Percentiles rank a stretch among this genome's conserved stretches.
These are phyloP conservation scores for Macaranga tanarius DNA, from an alignment of 441 rosid species.

Conservation along the genomic window DNA sequence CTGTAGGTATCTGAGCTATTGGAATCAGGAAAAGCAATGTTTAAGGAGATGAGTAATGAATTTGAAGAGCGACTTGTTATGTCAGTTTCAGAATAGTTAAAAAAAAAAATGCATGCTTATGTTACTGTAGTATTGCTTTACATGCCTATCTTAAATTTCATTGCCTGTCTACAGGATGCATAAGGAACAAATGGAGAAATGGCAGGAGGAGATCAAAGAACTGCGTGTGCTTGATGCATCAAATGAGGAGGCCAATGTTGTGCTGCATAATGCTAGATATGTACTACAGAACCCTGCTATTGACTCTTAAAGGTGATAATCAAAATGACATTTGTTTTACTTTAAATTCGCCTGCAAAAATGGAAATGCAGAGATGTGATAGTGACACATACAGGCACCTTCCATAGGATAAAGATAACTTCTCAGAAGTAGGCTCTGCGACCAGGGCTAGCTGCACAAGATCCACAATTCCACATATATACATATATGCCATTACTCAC, in stretches of 20 bases:
- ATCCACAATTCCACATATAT: too few relatives aligned
- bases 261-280: slow-evolving; percentile 60
- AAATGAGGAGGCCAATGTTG: slow-evolving; percentile 61
- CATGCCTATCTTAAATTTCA: neutral
- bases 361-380: neutral
- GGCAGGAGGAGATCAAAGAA: slow-evolving; percentile 89
- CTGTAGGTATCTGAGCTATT: slow-evolving; percentile 65
- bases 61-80: slow-evolving; percentile 66
- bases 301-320: slow-evolving; percentile 48
- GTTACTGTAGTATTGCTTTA: neutral
- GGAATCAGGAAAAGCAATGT: slow-evolving; percentile 71
- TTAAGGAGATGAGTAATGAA: slow-evolving; percentile 67
- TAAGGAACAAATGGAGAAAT: slow-evolving; percentile 75
- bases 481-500: neutral
- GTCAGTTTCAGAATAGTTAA: slow-evolving; percentile 40
- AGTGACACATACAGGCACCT: neutral
- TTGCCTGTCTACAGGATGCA: slow-evolving; percentile 57
- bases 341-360: neutral
- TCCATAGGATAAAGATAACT: neutral
- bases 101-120: neutral
- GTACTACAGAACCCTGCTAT: slow-evolving; percentile 56
- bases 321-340: neutral
- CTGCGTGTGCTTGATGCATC: slow-evolving; percentile 65
- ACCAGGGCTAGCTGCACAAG: neutral
- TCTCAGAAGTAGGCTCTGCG: neutral